These are phyloP conservation scores for Penicillium roqueforti DNA, from an alignment of 495 filamentous ascomycete species.

Conservation along the genomic window DNA sequence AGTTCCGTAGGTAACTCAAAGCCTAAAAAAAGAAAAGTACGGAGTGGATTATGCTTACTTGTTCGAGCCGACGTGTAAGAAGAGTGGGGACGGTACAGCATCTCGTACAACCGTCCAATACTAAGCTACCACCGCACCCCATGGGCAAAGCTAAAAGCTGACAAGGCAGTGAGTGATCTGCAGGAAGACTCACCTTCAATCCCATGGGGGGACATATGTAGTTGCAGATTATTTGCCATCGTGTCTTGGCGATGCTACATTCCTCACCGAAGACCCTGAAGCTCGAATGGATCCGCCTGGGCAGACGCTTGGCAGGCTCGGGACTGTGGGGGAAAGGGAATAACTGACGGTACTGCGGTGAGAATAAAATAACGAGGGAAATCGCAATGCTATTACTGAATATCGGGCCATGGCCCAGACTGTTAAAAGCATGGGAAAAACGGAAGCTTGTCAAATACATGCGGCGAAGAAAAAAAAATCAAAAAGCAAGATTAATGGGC, in stretches of 20 bases:
- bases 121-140: not conserved
- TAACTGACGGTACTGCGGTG: not conserved
- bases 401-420: slow-evolving; percentile 10
- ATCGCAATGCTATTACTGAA: slow-evolving; percentile 22
- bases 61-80: not conserved
- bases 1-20: not conserved
- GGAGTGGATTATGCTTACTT: not conserved
- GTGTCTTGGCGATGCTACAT: slow-evolving; percentile 18
- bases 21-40: not conserved
- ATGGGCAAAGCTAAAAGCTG: not conserved
- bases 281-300: not conserved
- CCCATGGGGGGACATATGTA: not conserved
- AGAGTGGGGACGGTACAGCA: not conserved
- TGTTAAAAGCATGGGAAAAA: slow-evolving; percentile 3
- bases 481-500: slow-evolving; percentile 24
- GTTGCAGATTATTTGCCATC: slow-evolving; percentile 18
- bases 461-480: slow-evolving; percentile 19
- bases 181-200: slow-evolving; percentile 1
- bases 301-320: slow-evolving; percentile 11
- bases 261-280: slow-evolving; percentile 6
- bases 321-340: not conserved
- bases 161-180: slow-evolving; percentile 1
- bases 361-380: not conserved
- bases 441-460: slow-evolving; percentile 28
- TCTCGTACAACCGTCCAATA: not conserved